Conservation (phyloP, 441 rosid species). For the Francoa sonchifolia region DNA sequence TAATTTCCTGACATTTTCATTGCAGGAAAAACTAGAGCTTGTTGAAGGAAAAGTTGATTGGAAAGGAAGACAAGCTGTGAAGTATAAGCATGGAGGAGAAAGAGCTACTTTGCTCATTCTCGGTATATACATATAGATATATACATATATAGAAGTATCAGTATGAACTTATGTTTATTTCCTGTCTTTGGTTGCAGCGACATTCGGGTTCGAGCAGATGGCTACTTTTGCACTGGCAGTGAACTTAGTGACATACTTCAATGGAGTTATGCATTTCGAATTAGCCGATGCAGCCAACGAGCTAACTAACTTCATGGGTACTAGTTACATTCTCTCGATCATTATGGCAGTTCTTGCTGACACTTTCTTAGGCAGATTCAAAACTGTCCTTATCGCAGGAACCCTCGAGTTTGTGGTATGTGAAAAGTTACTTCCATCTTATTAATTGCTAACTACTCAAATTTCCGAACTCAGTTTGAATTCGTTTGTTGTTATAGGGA, state of each 20-base stretch:
- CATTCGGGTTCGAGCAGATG: conserved; percentile 31
- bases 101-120: conserved; percentile 25
- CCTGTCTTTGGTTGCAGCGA: conserved; percentile 19
- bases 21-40: conserved; percentile 32
- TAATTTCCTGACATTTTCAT: conserved; percentile 5
- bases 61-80: conserved; percentile 44
- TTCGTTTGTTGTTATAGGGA: conserved; percentile 23
- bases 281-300: conserved; percentile 48
- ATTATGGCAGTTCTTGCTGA: conserved; percentile 38
- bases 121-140: conserved; percentile 14
- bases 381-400: conserved; percentile 30
- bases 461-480: no score
- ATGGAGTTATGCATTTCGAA: conserved; percentile 33
- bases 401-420: conserved; percentile 39
- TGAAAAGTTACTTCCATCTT: no score
- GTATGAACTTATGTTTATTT: no score
- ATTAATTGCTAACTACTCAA: neutral
- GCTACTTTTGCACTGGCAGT: conserved; percentile 36
- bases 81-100: conserved; percentile 46
- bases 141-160: no score
- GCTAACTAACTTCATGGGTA: conserved; percentile 46
- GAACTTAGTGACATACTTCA: conserved; percentile 49
- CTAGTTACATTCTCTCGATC: conserved; percentile 32
- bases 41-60: conserved; percentile 47
- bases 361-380: conserved; percentile 38